Evolutionary conservation across 148 eudicot genomes (phyloP).

Genomic region (Chenopodium suecicum): DNA sequence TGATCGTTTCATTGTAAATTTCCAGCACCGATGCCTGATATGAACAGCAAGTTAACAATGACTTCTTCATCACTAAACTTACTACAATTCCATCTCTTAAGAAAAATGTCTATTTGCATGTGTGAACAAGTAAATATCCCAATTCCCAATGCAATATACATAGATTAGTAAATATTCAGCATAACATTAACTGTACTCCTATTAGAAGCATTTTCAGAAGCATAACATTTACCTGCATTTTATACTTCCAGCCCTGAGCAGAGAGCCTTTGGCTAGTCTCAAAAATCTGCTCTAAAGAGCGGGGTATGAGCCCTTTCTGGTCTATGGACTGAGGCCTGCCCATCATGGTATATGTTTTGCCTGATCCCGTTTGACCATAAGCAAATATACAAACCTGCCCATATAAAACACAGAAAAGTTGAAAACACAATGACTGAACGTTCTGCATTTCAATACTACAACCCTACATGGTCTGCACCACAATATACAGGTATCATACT

Average conservation of each 20-base stretch:
- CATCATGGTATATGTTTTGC: constrained; percentile 85
- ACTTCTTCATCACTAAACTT: neutral
- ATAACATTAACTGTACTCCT: neutral
- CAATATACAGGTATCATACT: neutral
- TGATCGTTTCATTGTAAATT: constrained; percentile 72
- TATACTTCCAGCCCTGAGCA: constrained; percentile 72
- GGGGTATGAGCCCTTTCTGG: constrained; percentile 81
- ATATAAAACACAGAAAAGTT: neutral
- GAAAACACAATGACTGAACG: neutral
- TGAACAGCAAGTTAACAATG: neutral
- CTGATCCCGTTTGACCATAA: constrained; percentile 84
- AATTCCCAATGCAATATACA: neutral
- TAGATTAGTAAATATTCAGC: neutral
- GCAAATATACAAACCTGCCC: constrained; percentile 78
- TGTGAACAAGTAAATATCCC: neutral
- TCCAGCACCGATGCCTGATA: constrained; percentile 71
- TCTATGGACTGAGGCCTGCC: constrained; percentile 59
- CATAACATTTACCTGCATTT: constrained; percentile 51
- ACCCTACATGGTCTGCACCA: neutral
- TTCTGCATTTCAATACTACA: neutral
- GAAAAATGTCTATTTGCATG: too few species aligned
- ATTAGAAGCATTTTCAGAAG: too few species aligned
- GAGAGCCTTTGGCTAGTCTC: constrained; percentile 62
- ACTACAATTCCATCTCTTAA: neutral
- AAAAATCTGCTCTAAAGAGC: constrained; percentile 73